phyloP scores from a whole-genome alignment of 208 protist genomes.

The Trypanosoma vivax region DNA sequence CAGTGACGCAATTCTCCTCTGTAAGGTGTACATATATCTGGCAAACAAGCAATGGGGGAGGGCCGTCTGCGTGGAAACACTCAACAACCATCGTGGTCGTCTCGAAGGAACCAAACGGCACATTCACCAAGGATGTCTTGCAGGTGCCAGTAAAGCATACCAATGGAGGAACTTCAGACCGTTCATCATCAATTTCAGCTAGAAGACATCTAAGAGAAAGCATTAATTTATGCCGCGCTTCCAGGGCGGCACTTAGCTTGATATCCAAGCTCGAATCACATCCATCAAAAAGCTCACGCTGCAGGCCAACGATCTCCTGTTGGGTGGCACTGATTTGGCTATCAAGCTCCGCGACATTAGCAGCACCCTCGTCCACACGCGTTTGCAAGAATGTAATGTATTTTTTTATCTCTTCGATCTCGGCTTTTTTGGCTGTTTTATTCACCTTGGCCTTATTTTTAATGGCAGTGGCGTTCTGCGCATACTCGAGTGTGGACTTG shows the following conservation, averaged over 20 bases:
- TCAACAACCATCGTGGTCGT: slow-evolving; percentile 38
- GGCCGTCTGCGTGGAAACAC: slow-evolving; percentile 30
- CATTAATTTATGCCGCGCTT: slow-evolving; percentile 24
- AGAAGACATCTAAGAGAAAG: slow-evolving; percentile 8
- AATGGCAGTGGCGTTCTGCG: slow-evolving; percentile 74
- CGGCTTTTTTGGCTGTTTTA: slow-evolving; percentile 26
- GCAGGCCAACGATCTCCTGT: slow-evolving; percentile 21
- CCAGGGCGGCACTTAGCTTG: slow-evolving; percentile 11
- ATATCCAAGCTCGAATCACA: slow-evolving; percentile 24
- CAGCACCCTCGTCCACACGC: background rate
- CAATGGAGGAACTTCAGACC: background rate
- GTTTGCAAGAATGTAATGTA: slow-evolving; percentile 6
- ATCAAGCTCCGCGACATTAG: slow-evolving; percentile 8
- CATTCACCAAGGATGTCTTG: slow-evolving; percentile 28
- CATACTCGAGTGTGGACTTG: slow-evolving; percentile 72
- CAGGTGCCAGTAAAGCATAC: slow-evolving; percentile 47
- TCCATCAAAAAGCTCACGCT: slow-evolving; percentile 6
- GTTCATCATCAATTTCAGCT: background rate
- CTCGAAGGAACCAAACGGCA: slow-evolving; percentile 31
- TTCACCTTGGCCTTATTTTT: slow-evolving; percentile 47
- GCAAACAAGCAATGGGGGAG: slow-evolving; percentile 40
- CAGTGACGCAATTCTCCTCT: slow-evolving; percentile 24
- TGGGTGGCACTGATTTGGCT: slow-evolving; percentile 1
- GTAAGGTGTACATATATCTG: slow-evolving; percentile 25
- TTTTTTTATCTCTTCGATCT: slow-evolving; percentile 28